Conservation (phyloP, 2,329 filamentous ascomycete species). For the Pestalotiopsis sp. region DNA sequence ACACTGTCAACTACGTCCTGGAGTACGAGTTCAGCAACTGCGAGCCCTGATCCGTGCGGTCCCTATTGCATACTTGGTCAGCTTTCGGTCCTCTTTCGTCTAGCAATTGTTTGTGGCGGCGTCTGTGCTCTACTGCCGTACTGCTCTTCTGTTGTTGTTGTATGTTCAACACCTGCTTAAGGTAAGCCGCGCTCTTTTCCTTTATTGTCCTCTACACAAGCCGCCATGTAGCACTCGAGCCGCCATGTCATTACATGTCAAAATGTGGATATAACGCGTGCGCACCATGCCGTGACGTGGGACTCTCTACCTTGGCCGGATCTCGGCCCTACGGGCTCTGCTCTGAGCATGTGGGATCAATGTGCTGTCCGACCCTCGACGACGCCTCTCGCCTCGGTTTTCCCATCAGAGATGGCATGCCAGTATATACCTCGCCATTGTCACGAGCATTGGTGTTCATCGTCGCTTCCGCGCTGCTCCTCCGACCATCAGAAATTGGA, state of each 20-base stretch:
- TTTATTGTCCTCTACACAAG: slow-evolving; percentile 1
- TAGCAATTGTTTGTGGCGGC: slow-evolving; percentile 17
- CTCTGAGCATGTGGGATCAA: neutral
- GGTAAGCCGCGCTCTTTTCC: slow-evolving; percentile 14
- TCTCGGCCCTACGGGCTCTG: neutral
- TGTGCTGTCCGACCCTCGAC: neutral
- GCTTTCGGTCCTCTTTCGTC: slow-evolving; percentile 13
- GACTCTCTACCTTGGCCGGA: neutral
- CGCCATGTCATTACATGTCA: neutral
- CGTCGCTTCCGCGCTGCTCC: neutral
- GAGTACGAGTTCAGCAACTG: slow-evolving; percentile 23
- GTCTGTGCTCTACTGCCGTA: slow-evolving; percentile 16
- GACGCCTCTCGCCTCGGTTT: neutral
- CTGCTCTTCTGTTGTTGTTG: slow-evolving; percentile 2
- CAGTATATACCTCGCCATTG: neutral
- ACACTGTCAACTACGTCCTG: slow-evolving; percentile 22
- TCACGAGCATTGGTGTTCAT: neutral
- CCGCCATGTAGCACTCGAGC: slow-evolving; percentile 6
- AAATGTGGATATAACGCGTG: neutral
- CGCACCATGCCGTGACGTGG: neutral
- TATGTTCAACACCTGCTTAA: slow-evolving; percentile 14
- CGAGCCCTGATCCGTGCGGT: neutral
- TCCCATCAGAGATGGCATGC: neutral
- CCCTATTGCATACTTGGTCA: neutral
- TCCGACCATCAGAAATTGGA: neutral